Conservation (phyloP, 768 basidiomycete species). For the Serendipita sp. region DNA sequence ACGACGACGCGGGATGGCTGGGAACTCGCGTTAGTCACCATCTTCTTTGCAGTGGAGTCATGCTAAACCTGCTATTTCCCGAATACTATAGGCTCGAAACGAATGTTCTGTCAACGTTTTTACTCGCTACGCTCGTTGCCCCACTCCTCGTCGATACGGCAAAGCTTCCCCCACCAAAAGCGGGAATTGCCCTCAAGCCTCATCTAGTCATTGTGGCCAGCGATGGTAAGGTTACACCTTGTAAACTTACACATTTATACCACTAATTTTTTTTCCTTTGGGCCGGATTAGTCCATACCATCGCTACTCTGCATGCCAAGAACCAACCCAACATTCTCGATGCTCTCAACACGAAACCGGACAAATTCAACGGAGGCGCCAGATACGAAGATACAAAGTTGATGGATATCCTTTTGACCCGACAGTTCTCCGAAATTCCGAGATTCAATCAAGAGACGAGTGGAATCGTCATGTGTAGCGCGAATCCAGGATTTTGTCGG, state of each 20-base stretch:
- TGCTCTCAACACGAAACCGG: not conserved
- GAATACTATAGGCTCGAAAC: conserved; percentile 2
- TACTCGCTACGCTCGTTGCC: conserved; percentile 8
- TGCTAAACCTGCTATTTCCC: not conserved
- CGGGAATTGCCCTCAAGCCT: not conserved
- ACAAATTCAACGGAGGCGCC: not conserved
- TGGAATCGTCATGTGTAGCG: not conserved
- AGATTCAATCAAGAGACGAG: not conserved
- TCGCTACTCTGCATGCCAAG: not conserved
- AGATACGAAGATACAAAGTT: not conserved
- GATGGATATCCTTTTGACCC: not conserved
- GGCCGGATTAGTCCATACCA: not conserved
- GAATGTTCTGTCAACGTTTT: conserved; percentile 8
- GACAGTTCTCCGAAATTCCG: not conserved
- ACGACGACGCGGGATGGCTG: conserved; percentile 8
- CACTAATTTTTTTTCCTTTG: not conserved
- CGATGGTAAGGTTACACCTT: not conserved
- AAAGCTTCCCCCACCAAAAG: not conserved
- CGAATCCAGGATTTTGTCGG: conserved; percentile 12
- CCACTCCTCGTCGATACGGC: conserved; percentile 6
- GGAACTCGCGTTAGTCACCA: conserved; percentile 9
- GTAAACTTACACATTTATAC: no score
- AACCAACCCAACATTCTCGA: conserved; percentile 1
- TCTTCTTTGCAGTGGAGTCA: not conserved
- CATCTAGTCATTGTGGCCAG: conserved; percentile 8